Evolutionary conservation across 495 filamentous ascomycete genomes (phyloP), one percentile per base, ranked within the genome.

Genomic region (Glarea lozoyensis): DNA sequence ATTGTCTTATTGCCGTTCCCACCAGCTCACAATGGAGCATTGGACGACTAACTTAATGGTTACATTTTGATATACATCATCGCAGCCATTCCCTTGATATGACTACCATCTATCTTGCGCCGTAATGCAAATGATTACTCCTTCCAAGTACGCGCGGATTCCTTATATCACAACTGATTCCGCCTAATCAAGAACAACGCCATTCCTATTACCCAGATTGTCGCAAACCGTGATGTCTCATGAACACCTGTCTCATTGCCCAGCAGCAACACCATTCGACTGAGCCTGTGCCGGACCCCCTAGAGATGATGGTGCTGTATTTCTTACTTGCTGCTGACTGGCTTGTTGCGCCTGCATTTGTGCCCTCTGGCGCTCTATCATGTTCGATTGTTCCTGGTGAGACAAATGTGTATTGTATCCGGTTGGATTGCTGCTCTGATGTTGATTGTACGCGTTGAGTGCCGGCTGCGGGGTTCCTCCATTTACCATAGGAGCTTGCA

Each of bases 351-450:
- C 42, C 15, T 45, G 48, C 19, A 55, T 34, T 27, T 55, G 55
- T 37, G 49, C 52, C 20, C 49, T 32, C 34, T 55, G 52, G n/a
- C 49, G 49, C 16, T 55, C 52, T 42, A 55, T 53, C 40, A 58
- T 49, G 25, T 24, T 53, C n/a, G 46, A 31, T 24, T 58, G 52
- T 31, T 58, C 30, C 13, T 36, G 43, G 17, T 46, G 27, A 12
- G 37, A 55, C 46, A 58, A 42, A 37, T 50, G 46, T 0, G 55
- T 55, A 41, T 42, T 52, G 24, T 55, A 58, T 22, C 37, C 38
- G 11, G 49, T 55, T 9, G 23, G 6, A 37, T 13, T 4, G 15
- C 22, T 19, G 12, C 20, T 10, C 23, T 25, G 29, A 44, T 38
- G 11, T 16, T 25, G 42, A 27, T 29, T 23, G 29, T 25, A 43